Conservation (phyloP, 2,329 filamentous ascomycete genomes). For the Fusarium torulosum region DNA sequence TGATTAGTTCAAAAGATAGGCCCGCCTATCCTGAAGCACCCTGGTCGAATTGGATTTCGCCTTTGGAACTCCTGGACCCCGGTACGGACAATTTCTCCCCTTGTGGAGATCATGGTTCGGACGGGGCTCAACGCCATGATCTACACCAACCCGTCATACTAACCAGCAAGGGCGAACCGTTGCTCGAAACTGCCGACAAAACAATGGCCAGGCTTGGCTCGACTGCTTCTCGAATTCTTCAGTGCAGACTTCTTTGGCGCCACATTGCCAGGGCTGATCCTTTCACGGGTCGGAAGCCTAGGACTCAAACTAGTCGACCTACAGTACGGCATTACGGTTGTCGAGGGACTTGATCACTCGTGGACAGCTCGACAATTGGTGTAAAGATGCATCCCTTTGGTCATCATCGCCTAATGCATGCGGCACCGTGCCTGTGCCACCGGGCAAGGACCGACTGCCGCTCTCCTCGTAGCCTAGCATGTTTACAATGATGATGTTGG, state of each 20-base stretch:
- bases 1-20: constrained; percentile 29
- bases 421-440: constrained; percentile 43
- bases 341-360: constrained; percentile 9
- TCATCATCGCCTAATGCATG: constrained; percentile 38
- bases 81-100: constrained; percentile 48
- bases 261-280: constrained; percentile 35
- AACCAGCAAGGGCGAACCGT: constrained; percentile 44
- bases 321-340: constrained; percentile 21
- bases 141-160: constrained; percentile 47
- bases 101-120: constrained; percentile 52
- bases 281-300: constrained; percentile 25
- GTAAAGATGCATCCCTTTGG: constrained; percentile 29
- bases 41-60: constrained; percentile 33
- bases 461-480: constrained; percentile 29
- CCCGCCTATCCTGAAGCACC: constrained; percentile 30
- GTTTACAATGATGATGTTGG: constrained; percentile 45
- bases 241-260: constrained; percentile 36
- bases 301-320: constrained; percentile 24
- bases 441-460: constrained; percentile 34
- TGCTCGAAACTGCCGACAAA: constrained; percentile 48
- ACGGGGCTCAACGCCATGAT: constrained; percentile 51
- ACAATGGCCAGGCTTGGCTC: constrained; percentile 32
- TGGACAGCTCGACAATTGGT: constrained; percentile 25
- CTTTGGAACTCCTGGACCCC: constrained; percentile 39
- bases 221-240: constrained; percentile 39